Base-by-base conservation (phyloP, 2,329 filamentous ascomycete species). In the Ceratocystis variospora region DNA sequence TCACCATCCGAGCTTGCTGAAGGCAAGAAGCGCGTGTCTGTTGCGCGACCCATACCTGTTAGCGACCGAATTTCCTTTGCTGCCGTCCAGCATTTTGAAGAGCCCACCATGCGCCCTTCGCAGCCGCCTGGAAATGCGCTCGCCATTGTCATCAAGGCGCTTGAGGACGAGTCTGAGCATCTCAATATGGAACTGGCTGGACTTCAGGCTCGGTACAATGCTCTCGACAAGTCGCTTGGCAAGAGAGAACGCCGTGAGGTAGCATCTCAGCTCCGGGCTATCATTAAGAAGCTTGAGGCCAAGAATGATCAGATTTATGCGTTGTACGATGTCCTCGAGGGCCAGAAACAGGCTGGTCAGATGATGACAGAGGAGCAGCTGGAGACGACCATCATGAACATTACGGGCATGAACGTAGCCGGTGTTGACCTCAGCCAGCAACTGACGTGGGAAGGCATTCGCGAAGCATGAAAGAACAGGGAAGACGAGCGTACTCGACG, bases 301-400 rank as follows among this genome's bases (percentile, higher is more conserved):
- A 90, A 92, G 75, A 84, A 85, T 31, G 87, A 89, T 68, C 88
- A 92, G 74, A 86, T 96, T 53, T 95, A 96, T 75, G 82, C 84
- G 53, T 79, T 96, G 15, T 89, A 92, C 71, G 90, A 96, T 73
- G 89, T 94, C 0, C 79, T 94, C 0, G 89, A 93, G 74, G 89
- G 87, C 5, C 88, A 92, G 73, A 89, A 88, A 76, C 79, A 79
- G 44, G 80, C 80, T 2, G 84, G 84, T 0, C 81, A 84, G 71
- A 79, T 81, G 69, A 86, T 88, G 80, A 82, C 78, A 0, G 80
- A 83, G 70, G 81, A 83, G 22, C 81, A 85, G 71, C 77, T 87
- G 55, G 85, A 88, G 71, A 78, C 85, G 71, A 89, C 86, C 0
- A 79, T 89, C 12, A 74, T 79, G 64, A 83, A 79, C 72, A 81